Base-by-base conservation (phyloP, 352 stramenopile genomes). In the Phytophthora hibernalis region DNA sequence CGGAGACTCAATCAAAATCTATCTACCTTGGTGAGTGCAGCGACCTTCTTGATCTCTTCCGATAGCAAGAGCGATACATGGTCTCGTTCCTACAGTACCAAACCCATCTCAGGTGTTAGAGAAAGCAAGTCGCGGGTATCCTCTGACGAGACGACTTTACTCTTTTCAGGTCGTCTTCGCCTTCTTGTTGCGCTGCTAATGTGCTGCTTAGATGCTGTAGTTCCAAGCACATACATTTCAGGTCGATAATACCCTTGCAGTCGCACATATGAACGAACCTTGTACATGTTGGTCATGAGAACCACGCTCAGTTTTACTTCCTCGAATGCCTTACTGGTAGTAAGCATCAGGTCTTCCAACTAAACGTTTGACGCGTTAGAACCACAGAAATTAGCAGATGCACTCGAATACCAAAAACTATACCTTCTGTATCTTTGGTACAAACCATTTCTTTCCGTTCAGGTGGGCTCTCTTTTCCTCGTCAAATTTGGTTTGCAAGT, bases 221-320 rank as follows among this genome's bases (percentile, higher is more conserved):
- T n/a, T 35, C 15, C 12, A 47, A 45, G 1, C 35, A 5, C 28
- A 12, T 35, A 43, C 2, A 18, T 52, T 18, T 57, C 18, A 57
- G 33, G 13, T 15, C 43, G 37, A n/a, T 28, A 9, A 10, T 50
- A 40, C 1, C 24, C n/a, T 47, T 22, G 15, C 12, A n/a, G 16
- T 42, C 16, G 13, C 7, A 42, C 8, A 18, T 42, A 42, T 24
- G n/a, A 24, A 49, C 44, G 28, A 44, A 87, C 79, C 65, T 95
- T 95, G 80, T 95, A 95, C 85, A 95, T 93, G 57, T 90, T 95
- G 8, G 85, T 90, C 75, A 93, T 88, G 9, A 95, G 68, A 33
- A 93, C 87, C 12, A 95, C 87, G 60, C 89, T 95, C 18, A 95
- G 68, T 57, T 92, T 89, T 6, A 95, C 80, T 65, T 87, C 83